Evolutionary conservation across 176 grass and related monocot genomes (phyloP), one percentile per base, ranked within the genome.

Genomic region (Areca catechu): DNA sequence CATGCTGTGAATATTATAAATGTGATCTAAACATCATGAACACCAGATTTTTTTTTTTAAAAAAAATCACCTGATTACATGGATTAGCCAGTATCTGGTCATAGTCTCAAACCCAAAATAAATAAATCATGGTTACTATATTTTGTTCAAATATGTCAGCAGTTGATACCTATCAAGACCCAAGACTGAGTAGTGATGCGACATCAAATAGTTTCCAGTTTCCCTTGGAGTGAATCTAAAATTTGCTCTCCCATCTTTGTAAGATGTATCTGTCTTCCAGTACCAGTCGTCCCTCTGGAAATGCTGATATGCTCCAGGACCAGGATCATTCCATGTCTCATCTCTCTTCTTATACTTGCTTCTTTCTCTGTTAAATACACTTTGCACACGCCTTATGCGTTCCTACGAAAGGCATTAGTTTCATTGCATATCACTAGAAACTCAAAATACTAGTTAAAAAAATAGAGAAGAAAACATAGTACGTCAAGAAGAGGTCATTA

Each of bases 101-200:
- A 43, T 4, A 6, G 2, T 14, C 34, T 43, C 34, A 43, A 12
- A 43, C 7, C 7, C 34, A 43, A 43, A 43, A 43, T 2, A 10
- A 43, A 43, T 14, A 43, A 43, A 43, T 1, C 10, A 43, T 2
- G 1, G 9, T 43, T 43, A 43, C 34, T 43, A 3, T 43, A 14
- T 9, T 37, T 10, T 9, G 30, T 23, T 49, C 23, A 20, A 25
- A 58, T 65, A 50, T 64, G 53, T 59, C 24, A 49, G 20, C 19
- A 43, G 9, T 43, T 24, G 3, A 48, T 85, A 89, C 89, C 85
- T 85, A 56, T 82, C 76, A 56, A 95, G 85, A 17, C 85, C 89
- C 75, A 95, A 77, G 61, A 89, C 10, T 50, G 81, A 70, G 66
- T 95, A 95, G 64, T 95, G 89, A 74, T 82, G 80, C 30, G 75